These are phyloP conservation scores for Mycosphaerella sp. DNA, from an alignment of 2,329 filamentous ascomycete genomes.

Conservation along the genomic window DNA sequence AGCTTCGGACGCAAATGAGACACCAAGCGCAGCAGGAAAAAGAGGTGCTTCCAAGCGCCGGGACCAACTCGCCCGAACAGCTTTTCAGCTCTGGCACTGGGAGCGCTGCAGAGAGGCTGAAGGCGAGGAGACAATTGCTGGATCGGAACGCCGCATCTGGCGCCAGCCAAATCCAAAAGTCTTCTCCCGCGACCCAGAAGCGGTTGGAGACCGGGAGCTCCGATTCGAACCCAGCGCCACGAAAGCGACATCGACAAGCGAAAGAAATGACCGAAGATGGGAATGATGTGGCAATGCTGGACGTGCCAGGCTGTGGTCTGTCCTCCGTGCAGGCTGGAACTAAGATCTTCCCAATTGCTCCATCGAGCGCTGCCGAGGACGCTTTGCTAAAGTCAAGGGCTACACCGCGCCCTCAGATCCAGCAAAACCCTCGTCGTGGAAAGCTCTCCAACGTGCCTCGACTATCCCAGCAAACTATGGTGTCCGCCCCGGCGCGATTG, in stretches of 20 bases:
- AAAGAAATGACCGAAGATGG: not conserved
- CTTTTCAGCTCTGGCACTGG: constrained; percentile 6
- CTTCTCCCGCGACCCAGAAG: constrained; percentile 2
- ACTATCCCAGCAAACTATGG: constrained; percentile 22
- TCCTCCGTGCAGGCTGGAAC: not conserved
- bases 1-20: not conserved
- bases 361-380: constrained; percentile 16
- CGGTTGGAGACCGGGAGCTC: constrained; percentile 4
- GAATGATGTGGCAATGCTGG: constrained; percentile 16
- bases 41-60: not conserved
- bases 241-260: constrained; percentile 16
- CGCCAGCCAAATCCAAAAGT: not conserved
- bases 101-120: constrained; percentile 25
- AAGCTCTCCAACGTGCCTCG: constrained; percentile 14
- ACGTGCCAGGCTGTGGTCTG: not conserved
- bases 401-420: not conserved
- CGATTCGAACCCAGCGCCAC: constrained; percentile 10
- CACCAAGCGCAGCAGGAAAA: not conserved
- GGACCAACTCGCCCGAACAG: not conserved
- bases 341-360: constrained; percentile 23
- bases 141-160: not conserved
- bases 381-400: not conserved
- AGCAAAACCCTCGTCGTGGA: constrained; percentile 10
- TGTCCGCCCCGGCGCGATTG: constrained; percentile 30
- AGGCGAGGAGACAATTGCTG: constrained; percentile 10